Evolutionary conservation across 495 filamentous ascomycete species (phyloP).

Genomic region (Aspergillus asperescens): DNA sequence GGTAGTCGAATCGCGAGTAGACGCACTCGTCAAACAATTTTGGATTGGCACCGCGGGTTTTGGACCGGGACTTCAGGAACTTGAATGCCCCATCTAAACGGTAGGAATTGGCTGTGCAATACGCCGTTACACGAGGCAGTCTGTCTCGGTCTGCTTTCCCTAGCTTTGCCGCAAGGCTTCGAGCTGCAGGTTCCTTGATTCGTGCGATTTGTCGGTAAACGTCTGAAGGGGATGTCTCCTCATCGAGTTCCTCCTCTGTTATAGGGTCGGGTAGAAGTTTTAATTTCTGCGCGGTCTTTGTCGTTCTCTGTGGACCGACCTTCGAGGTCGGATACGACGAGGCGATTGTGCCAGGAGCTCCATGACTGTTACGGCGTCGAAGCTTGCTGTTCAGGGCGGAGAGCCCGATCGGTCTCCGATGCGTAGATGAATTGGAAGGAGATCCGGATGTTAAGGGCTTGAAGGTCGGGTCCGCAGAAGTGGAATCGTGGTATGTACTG

Average conservation of each 20-base stretch:
- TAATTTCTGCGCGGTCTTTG: slow-evolving; percentile 91
- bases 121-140: slow-evolving; percentile 88
- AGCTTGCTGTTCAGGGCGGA: slow-evolving; percentile 83
- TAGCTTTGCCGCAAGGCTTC: slow-evolving; percentile 85
- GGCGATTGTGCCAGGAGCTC: slow-evolving; percentile 49
- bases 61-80: slow-evolving; percentile 77
- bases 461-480: slow-evolving; percentile 41
- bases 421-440: slow-evolving; percentile 31
- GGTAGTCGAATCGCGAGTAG: slow-evolving; percentile 85
- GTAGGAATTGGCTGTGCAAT: slow-evolving; percentile 89
- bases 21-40: slow-evolving; percentile 96
- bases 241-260: slow-evolving; percentile 62
- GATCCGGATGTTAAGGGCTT: slow-evolving; percentile 38
- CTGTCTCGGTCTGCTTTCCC: slow-evolving; percentile 89
- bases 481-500: slow-evolving; percentile 47
- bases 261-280: slow-evolving; percentile 91
- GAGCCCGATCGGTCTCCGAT: slow-evolving; percentile 46
- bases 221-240: slow-evolving; percentile 80
- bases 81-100: slow-evolving; percentile 80
- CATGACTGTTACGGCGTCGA: slow-evolving; percentile 76
- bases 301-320: slow-evolving; percentile 91
- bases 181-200: slow-evolving; percentile 92
- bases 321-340: slow-evolving; percentile 55
- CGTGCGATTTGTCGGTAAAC: slow-evolving; percentile 93
- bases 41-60: slow-evolving; percentile 69